A percentile compares a stretch with the other conserved stretches of the same genome.
Conservation (phyloP, 2,329 filamentous ascomycete species). For the Phaeosphaeriaceae sp. region DNA sequence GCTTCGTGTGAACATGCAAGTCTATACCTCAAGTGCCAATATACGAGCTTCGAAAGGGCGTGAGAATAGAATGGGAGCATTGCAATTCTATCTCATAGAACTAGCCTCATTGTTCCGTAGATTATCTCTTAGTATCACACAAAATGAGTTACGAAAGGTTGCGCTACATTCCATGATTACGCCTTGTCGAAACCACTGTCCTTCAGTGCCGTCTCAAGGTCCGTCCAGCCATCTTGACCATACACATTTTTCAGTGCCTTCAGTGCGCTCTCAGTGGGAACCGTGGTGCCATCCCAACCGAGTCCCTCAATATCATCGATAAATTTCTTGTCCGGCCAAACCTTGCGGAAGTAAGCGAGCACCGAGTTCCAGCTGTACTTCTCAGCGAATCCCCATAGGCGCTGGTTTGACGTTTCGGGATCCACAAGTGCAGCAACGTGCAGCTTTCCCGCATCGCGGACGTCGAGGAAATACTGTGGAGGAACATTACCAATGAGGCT, state of each 20-base stretch:
- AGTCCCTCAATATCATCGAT: constrained; percentile 9
- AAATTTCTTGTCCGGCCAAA: constrained; percentile 47
- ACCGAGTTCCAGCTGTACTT: constrained; percentile 55
- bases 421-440: constrained; percentile 59
- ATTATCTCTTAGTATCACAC: too few species aligned
- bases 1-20: too few species aligned
- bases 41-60: too few species aligned
- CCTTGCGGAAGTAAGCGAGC: constrained; percentile 41
- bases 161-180: not conserved
- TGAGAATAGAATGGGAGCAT: too few species aligned
- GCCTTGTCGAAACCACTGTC: not conserved
- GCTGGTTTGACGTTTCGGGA: constrained; percentile 53
- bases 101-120: too few species aligned
- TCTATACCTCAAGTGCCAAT: too few species aligned
- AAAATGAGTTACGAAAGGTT: not conserved
- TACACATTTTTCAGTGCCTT: not conserved
- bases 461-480: constrained; percentile 15
- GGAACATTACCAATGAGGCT: not conserved
- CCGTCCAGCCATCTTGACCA: not conserved
- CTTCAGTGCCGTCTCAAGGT: not conserved
- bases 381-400: constrained; percentile 59
- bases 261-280: not conserved
- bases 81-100: too few species aligned
- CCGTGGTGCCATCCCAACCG: not conserved
- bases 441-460: constrained; percentile 46